These are phyloP conservation scores for Chalciporus piperatus DNA, from an alignment of 768 basidiomycete species.

Conservation along the genomic window DNA sequence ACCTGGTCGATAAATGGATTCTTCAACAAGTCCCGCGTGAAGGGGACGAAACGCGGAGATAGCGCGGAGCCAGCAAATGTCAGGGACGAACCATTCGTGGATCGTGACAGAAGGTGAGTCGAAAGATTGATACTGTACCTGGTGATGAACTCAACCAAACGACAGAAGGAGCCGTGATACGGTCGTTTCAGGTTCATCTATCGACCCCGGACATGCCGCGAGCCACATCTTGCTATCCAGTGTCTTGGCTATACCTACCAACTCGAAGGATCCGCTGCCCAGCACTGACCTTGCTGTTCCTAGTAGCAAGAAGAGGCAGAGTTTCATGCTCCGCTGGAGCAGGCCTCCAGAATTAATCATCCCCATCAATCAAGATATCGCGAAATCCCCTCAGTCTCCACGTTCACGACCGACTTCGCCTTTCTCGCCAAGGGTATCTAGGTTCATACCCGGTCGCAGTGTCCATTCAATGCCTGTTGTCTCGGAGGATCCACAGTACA, in stretches of 20 bases:
- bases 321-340: slow-evolving; percentile 3
- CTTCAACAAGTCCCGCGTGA: slow-evolving; percentile 17
- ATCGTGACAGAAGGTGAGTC: slow-evolving; percentile 7
- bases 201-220: not conserved
- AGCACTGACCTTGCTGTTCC: not conserved
- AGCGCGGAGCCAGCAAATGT: not conserved
- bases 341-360: not conserved
- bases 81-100: not conserved
- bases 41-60: not conserved
- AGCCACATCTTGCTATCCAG: not conserved
- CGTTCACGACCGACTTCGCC: not conserved
- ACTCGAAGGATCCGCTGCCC: not conserved
- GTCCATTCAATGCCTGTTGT: slow-evolving; percentile 1
- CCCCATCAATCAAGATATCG: not conserved
- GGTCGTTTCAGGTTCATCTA: not conserved
- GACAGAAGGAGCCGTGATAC: not conserved
- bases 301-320: not conserved
- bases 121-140: not conserved
- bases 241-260: not conserved
- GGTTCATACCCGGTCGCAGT: not conserved
- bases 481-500: slow-evolving; percentile 19
- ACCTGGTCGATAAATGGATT: not conserved
- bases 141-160: not conserved
- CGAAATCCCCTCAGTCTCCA: not conserved
- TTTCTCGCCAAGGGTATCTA: not conserved